Conservation (phyloP, 148 eudicot genomes). For the Amaranthus palmeri region DNA sequence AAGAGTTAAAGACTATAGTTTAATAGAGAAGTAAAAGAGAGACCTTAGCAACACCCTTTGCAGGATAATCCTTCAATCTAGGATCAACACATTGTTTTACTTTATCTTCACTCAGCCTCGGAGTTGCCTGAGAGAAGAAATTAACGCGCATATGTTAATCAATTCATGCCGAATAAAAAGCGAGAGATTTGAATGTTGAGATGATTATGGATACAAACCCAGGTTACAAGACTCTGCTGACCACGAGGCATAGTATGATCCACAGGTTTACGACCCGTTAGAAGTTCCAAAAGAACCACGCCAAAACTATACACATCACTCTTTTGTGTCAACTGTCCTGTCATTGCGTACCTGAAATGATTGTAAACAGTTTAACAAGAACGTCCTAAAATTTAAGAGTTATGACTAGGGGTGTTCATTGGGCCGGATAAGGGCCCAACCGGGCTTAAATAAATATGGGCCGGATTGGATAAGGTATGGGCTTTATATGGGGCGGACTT, state of each 20-base stretch:
- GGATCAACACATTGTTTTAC: conserved; percentile 82
- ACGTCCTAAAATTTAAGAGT: background rate
- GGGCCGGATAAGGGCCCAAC: too few species aligned
- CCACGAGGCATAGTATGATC: conserved; percentile 81
- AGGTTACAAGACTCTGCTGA: conserved; percentile 70
- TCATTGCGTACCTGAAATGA: conserved; percentile 54
- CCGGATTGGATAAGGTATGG: too few species aligned
- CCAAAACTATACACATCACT: conserved; percentile 75
- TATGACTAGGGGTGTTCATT: background rate
- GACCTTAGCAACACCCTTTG: conserved; percentile 69
- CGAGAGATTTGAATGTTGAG: background rate
- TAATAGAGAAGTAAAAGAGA: background rate
- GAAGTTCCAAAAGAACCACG: conserved; percentile 66
- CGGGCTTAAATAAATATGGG: too few species aligned
- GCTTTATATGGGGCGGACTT: too few species aligned
- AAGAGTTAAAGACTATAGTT: background rate
- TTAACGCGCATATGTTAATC: background rate
- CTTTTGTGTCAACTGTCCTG: conserved; percentile 67
- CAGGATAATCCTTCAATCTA: conserved; percentile 60
- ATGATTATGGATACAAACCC: conserved; percentile 34
- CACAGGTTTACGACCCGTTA: conserved; percentile 67
- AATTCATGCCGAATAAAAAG: background rate
- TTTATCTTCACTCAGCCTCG: conserved; percentile 83
- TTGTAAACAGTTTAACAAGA: background rate
- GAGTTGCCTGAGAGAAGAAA: conserved; percentile 41